Conservation (phyloP, 2,329 filamentous ascomycete genomes). For the Trichoderma arundinaceum region DNA sequence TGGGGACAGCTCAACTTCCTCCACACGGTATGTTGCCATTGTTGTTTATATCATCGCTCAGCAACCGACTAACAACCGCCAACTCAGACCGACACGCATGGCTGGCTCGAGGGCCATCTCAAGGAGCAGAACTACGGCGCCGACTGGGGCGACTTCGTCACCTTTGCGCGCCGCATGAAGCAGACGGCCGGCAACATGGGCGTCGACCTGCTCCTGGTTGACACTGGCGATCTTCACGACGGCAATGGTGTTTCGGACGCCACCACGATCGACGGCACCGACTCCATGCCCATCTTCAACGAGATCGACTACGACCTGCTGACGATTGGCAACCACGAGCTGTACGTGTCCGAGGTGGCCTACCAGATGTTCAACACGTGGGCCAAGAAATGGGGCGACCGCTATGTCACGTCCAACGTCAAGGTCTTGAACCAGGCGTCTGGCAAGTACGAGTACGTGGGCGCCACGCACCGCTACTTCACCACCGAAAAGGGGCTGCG, state of each 20-base stretch:
- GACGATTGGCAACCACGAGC: slow-evolving; percentile 65
- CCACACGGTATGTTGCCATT: slow-evolving; percentile 53
- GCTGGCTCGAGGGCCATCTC: slow-evolving; percentile 65
- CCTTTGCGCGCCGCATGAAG: slow-evolving; percentile 65
- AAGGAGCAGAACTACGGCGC: slow-evolving; percentile 68
- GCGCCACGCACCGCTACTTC: slow-evolving; percentile 52
- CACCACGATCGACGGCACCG: slow-evolving; percentile 60
- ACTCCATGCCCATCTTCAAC: slow-evolving; percentile 56
- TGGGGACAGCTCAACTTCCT: slow-evolving; percentile 69
- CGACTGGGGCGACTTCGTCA: slow-evolving; percentile 70
- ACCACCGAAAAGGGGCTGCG: slow-evolving; percentile 50
- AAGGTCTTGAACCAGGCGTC: slow-evolving; percentile 50
- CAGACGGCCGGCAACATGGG: slow-evolving; percentile 60
- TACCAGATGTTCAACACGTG: slow-evolving; percentile 67
- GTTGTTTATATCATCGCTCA: neutral
- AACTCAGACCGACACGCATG: slow-evolving; percentile 61
- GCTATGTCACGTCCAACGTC: slow-evolving; percentile 54
- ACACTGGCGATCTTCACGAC: slow-evolving; percentile 71
- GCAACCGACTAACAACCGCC: too few relatives aligned
- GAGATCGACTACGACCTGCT: slow-evolving; percentile 52
- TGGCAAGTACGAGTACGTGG: slow-evolving; percentile 49
- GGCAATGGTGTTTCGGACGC: slow-evolving; percentile 67
- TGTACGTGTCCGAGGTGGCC: slow-evolving; percentile 66
- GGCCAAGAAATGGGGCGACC: slow-evolving; percentile 58
- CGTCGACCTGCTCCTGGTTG: slow-evolving; percentile 65